A percentile compares a stretch with the other conserved stretches of the same genome.
Conservation (phyloP, 805 yeast species). For the Yarrowia divulgata region DNA sequence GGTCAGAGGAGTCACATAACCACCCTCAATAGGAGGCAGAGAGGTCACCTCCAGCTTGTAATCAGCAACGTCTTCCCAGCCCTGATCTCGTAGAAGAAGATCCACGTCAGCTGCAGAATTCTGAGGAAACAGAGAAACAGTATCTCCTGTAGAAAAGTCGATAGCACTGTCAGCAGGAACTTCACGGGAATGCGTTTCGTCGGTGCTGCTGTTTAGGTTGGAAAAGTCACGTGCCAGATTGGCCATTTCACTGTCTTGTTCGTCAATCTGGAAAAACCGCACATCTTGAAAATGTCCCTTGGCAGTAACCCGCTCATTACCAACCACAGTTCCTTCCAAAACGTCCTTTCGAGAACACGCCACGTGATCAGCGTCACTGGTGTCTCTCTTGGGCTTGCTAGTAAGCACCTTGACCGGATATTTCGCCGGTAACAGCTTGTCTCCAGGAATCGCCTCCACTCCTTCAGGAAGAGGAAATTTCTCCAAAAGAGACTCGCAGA, state of each 20-base stretch:
- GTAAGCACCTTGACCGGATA: slow-evolving; percentile 46
- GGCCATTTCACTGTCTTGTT: slow-evolving; percentile 29
- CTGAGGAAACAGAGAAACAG: slow-evolving; percentile 75
- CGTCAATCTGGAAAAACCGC: slow-evolving; percentile 60
- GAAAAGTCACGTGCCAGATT: slow-evolving; percentile 42
- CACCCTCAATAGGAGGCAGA: slow-evolving; percentile 53
- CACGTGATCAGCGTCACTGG: slow-evolving; percentile 43
- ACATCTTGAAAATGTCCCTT: slow-evolving; percentile 89
- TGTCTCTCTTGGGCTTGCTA: slow-evolving; percentile 49
- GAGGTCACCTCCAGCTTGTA: slow-evolving; percentile 50
- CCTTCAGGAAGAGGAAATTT: slow-evolving; percentile 42
- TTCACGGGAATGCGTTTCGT: neutral
- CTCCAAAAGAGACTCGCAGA: slow-evolving; percentile 53
- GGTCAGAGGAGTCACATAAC: slow-evolving; percentile 67
- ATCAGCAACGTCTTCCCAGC: slow-evolving; percentile 79
- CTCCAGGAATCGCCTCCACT: slow-evolving; percentile 48
- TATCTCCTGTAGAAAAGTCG: slow-evolving; percentile 77
- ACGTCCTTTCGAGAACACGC: slow-evolving; percentile 49
- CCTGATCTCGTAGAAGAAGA: slow-evolving; percentile 68
- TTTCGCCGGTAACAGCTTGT: neutral
- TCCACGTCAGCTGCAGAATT: slow-evolving; percentile 73
- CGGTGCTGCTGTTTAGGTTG: neutral
- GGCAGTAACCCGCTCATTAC: slow-evolving; percentile 69
- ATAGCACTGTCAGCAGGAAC: slow-evolving; percentile 13
- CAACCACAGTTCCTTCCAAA: slow-evolving; percentile 56